phyloP scores from a whole-genome alignment of 345 rosid genomes.

The Linum usitatissimum region DNA sequence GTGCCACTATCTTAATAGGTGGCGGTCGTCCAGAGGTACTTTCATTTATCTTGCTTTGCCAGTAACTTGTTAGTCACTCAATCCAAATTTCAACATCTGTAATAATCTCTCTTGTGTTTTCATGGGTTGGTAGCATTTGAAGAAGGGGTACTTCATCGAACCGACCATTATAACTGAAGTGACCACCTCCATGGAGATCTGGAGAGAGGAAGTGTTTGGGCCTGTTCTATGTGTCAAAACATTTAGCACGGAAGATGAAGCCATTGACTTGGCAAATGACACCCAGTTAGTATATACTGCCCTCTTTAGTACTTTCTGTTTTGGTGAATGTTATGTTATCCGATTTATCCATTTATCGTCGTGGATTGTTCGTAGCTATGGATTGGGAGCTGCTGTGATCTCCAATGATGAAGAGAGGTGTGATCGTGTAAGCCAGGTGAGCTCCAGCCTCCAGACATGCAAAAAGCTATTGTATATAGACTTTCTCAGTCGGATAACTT shows the following conservation, averaged over 20 bases:
- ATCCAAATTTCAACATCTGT: constrained; percentile 5
- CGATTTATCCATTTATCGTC: not conserved
- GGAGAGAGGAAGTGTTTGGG: constrained; percentile 99
- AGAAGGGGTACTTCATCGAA: constrained; percentile 71
- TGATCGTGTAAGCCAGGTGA: constrained; percentile 87
- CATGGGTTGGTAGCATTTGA: constrained; percentile 49
- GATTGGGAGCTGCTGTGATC: constrained; percentile 79
- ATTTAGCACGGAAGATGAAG: constrained; percentile 86
- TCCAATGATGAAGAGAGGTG: constrained; percentile 87
- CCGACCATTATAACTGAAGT: constrained; percentile 73
- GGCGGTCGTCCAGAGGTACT: constrained; percentile 75
- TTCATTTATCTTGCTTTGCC: constrained; percentile 10
- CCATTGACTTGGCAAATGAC: constrained; percentile 86
- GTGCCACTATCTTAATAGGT: constrained; percentile 74
- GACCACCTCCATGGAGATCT: constrained; percentile 83
- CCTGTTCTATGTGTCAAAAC: constrained; percentile 90
- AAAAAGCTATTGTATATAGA: not conserved
- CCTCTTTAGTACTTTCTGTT: not conserved
- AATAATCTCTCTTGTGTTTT: constrained; percentile 8
- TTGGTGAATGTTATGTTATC: not conserved
- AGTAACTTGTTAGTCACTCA: constrained; percentile 6
- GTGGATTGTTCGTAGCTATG: constrained; percentile 35
- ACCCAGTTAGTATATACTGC: constrained; percentile 47
- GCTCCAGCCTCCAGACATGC: constrained; percentile 16
- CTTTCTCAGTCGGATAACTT: not conserved